A percentile compares a stretch with the other conserved stretches of the same genome.
Conservation (phyloP, 2,329 filamentous ascomycete genomes). For the Passalora sequoiae region DNA sequence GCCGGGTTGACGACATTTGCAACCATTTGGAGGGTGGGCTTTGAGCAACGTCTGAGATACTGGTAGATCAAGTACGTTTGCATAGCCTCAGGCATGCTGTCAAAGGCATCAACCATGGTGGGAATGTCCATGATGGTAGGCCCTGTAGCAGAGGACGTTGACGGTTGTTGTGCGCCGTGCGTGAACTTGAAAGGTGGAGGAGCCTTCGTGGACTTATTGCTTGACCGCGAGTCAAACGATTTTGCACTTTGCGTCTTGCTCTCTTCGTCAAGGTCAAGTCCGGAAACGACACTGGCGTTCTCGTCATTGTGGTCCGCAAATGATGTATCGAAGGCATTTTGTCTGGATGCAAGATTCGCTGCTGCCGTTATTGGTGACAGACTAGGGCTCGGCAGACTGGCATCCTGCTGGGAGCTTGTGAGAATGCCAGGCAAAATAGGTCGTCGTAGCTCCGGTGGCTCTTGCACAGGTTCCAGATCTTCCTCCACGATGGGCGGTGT, state of each 20-base stretch:
- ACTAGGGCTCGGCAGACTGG: conserved; percentile 88
- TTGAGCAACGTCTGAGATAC: conserved; percentile 78
- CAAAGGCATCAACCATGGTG: conserved; percentile 80
- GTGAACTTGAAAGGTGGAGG: conserved; percentile 12
- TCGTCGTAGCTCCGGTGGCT: conserved; percentile 16
- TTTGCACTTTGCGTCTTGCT: conserved; percentile 23
- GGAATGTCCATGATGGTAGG: conserved; percentile 68
- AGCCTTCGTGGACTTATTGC: conserved; percentile 6
- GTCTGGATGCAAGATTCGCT: conserved; percentile 49
- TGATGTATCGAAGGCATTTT: conserved; percentile 32
- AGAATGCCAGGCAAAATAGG: conserved; percentile 52
- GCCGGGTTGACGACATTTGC: conserved; percentile 89
- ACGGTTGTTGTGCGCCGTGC: conserved; percentile 14
- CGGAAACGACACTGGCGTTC: conserved; percentile 30
- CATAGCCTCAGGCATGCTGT: conserved; percentile 83
- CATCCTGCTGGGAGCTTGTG: conserved; percentile 72
- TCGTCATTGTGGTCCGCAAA: conserved; percentile 32
- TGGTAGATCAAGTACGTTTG: conserved; percentile 98
- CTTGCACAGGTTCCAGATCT: conserved; percentile 55
- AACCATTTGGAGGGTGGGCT: conserved; percentile 82
- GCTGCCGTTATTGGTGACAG: conserved; percentile 84
- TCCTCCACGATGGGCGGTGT: conserved; percentile 72
- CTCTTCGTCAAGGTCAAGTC: conserved; percentile 32
- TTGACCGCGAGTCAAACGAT: conserved; percentile 24
- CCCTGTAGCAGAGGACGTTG: conserved; percentile 9